Evolutionary conservation across 2,329 filamentous ascomycete species (phyloP).

Genomic region (Scedosporium dehoogii): DNA sequence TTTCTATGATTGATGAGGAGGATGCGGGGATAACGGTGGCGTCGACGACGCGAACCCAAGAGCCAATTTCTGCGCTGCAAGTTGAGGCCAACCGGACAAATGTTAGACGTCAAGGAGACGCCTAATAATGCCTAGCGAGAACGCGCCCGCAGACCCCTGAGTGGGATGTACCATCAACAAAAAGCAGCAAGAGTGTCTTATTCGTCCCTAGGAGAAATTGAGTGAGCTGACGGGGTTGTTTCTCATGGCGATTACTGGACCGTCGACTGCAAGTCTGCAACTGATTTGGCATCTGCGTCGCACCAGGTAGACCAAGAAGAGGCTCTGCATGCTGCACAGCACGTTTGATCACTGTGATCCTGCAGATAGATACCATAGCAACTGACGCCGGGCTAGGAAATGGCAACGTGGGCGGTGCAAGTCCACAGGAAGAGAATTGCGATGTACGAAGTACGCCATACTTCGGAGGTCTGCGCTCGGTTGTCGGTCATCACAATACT

Average conservation of each 20-base stretch:
- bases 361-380: neutral
- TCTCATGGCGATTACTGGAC: neutral
- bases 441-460: neutral
- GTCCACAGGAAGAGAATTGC: neutral
- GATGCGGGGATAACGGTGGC: no score
- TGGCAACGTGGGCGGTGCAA: neutral
- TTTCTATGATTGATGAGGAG: no score
- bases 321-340: neutral
- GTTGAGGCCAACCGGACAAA: neutral
- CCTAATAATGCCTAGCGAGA: neutral
- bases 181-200: neutral
- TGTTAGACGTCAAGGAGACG: neutral
- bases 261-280: neutral
- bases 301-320: neutral
- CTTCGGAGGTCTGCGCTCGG: neutral
- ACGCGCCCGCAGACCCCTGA: neutral
- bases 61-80: neutral
- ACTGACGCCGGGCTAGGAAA: neutral
- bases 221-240: neutral
- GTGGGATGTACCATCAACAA: neutral
- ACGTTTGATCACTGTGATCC: neutral
- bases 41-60: neutral
- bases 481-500: neutral
- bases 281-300: neutral
- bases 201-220: neutral